Evolutionary conservation across 495 filamentous ascomycete genomes (phyloP), one percentile per base, ranked within the genome.

Genomic region (Penicillium longicatenatum): DNA sequence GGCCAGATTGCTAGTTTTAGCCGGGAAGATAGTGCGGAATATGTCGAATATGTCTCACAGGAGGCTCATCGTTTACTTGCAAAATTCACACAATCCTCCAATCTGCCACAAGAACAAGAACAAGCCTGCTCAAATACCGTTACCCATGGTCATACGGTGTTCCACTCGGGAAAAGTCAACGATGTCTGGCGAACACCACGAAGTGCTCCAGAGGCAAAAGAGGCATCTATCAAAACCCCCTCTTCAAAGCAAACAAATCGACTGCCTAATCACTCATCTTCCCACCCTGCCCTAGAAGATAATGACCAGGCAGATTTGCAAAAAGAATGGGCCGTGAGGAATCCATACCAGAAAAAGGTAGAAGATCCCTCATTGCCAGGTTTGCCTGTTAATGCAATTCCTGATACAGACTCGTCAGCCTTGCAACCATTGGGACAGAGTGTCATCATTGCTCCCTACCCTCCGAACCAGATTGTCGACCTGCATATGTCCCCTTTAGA

Each of bases 11-110:
- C 16, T 48, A 12, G 24, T 24, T 48, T 30, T 17, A 8, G 29
- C 14, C 45, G 4, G 3, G 45, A 48, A 48, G 16, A 30, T 26
- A 30, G 24, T 7, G 12, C 45, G 2, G 24, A 48, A 7, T 30
- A 30, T 30, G 24, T n/a, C 5, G 45, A 48, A 9, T 8, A 35
- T 19, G 33, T 37, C n/a, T 20, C 47, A 10, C 17, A 54, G 20
- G 64, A 68, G 24, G 59, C 61, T 1, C 35, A 65, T 26, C 52
- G 58, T 7, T 31, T 73, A 6, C 51, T 69, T 8, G 57, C 51
- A 20, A 57, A 60, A 30, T 73, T 69, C 52, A 68, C 63, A 43
- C 11, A 26, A 12, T 9, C 7, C 10, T 30, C 45, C 2, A 48
- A 35, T 12, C 11, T 21, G 19, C 30, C 17, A 19, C 8, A 37